Conservation (phyloP, 2,329 filamentous ascomycete species). For the Colletotrichum sp. region DNA sequence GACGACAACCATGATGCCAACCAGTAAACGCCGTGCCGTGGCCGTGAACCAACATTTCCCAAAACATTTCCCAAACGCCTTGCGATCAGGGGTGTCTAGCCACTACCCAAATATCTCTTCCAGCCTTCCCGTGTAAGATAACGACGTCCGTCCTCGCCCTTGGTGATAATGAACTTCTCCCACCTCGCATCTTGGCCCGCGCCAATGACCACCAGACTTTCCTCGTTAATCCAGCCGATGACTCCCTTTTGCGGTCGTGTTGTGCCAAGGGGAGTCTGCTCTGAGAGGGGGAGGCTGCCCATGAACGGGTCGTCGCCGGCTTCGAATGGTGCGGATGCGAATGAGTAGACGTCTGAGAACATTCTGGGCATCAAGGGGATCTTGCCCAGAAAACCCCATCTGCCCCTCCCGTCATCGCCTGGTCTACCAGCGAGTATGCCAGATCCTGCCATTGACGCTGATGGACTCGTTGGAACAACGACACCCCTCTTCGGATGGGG, state of each 20-base stretch:
- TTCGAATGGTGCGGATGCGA: conserved; percentile 80
- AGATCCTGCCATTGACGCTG: conserved; percentile 24
- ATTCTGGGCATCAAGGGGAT: conserved; percentile 84
- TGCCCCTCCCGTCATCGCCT: conserved; percentile 63
- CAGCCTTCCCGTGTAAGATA: conserved; percentile 76
- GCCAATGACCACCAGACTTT: conserved; percentile 76
- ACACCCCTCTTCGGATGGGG: conserved; percentile 56
- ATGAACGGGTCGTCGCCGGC: conserved; percentile 74
- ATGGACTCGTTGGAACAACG: conserved; percentile 19
- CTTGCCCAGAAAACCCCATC: conserved; percentile 86
- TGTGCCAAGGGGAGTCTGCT: conserved; percentile 52
- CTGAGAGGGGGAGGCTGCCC: conserved; percentile 47
- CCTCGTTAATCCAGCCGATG: conserved; percentile 82
- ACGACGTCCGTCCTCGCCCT: conserved; percentile 70
- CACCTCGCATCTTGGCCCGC: conserved; percentile 82
- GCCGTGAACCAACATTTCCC: neutral
- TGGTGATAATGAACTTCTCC: conserved; percentile 83
- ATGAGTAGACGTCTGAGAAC: conserved; percentile 90
- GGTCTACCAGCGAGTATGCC: conserved; percentile 29
- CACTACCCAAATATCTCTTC: conserved; percentile 73
- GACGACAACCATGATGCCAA: neutral
- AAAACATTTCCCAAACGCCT: neutral
- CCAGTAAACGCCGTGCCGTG: neutral
- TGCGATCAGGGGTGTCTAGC: conserved; percentile 26
- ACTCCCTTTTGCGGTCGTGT: conserved; percentile 77